A percentile compares a stretch with the other conserved stretches of the same genome.
phyloP scores from a whole-genome alignment of 306 rosid species.

The Cucumis melo region DNA sequence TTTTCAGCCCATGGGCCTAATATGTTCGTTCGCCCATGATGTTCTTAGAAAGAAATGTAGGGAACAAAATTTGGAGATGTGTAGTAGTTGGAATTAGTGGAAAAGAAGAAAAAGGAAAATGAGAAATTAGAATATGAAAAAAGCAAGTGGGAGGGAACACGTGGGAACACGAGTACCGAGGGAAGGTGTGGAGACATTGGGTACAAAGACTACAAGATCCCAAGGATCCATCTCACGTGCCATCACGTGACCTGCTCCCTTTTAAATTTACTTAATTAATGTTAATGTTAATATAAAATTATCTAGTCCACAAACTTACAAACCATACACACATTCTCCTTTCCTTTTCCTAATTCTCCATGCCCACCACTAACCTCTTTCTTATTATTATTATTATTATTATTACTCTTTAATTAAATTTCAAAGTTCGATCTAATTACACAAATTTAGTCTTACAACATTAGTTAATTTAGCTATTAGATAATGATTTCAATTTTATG shows the following conservation, averaged over 20 bases:
- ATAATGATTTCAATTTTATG: no score
- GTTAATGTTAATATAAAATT: background rate
- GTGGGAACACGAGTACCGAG: background rate
- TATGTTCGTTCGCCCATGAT: no score
- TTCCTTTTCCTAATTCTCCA: background rate
- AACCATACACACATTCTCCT: background rate
- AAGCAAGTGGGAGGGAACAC: background rate
- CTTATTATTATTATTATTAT: no score
- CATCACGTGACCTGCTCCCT: background rate
- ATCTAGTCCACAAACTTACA: background rate
- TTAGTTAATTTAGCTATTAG: no score
- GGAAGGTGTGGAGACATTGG: background rate
- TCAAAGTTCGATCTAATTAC: no score
- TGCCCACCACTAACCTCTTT: background rate
- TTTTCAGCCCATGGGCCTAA: no score
- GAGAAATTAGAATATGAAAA: background rate
- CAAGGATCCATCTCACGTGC: background rate
- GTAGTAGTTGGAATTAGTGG: no score
- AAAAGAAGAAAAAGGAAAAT: background rate
- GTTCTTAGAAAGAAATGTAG: no score
- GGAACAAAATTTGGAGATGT: no score
- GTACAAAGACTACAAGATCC: background rate
- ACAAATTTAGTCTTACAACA: no score
- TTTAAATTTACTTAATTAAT: background rate
- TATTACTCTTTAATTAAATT: no score